These are phyloP conservation scores for Ramularia endophylla DNA, from an alignment of 2,329 filamentous ascomycete species.

Conservation along the genomic window DNA sequence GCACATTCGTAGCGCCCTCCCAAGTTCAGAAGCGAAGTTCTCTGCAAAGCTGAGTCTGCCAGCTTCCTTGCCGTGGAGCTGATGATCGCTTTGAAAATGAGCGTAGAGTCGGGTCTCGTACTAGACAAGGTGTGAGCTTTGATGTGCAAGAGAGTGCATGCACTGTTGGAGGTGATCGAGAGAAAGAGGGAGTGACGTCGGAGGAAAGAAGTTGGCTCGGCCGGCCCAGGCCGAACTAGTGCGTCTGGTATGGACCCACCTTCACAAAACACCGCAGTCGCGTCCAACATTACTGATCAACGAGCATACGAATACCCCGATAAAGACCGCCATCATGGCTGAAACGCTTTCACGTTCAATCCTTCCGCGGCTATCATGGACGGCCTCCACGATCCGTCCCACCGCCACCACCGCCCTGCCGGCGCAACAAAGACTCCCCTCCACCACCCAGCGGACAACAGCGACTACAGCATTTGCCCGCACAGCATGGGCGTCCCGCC, in stretches of 20 bases:
- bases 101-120: too few species aligned
- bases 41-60: too few species aligned
- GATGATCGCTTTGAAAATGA: too few species aligned
- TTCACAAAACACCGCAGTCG: not conserved
- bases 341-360: slow-evolving; percentile 32
- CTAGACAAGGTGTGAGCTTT: too few species aligned
- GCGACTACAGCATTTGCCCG: slow-evolving; percentile 19
- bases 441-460: slow-evolving; percentile 10
- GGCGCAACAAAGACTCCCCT: slow-evolving; percentile 1
- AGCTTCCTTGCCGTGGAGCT: too few species aligned
- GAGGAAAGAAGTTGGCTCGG: too few species aligned
- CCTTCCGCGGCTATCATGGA: slow-evolving; percentile 34
- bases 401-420: slow-evolving; percentile 11
- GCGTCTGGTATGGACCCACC: not conserved
- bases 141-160: too few species aligned
- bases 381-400: slow-evolving; percentile 25
- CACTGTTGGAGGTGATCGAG: too few species aligned
- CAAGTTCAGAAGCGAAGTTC: too few species aligned
- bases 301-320: too few species aligned
- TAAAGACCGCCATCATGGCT: slow-evolving; percentile 7
- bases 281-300: not conserved
- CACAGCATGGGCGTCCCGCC: slow-evolving; percentile 14
- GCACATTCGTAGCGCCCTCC: too few species aligned
- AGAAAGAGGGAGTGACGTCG: too few species aligned
- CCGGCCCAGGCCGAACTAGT: not conserved